Conservation (phyloP, 2,329 filamentous ascomycete species). For the Triangularia setosa region DNA sequence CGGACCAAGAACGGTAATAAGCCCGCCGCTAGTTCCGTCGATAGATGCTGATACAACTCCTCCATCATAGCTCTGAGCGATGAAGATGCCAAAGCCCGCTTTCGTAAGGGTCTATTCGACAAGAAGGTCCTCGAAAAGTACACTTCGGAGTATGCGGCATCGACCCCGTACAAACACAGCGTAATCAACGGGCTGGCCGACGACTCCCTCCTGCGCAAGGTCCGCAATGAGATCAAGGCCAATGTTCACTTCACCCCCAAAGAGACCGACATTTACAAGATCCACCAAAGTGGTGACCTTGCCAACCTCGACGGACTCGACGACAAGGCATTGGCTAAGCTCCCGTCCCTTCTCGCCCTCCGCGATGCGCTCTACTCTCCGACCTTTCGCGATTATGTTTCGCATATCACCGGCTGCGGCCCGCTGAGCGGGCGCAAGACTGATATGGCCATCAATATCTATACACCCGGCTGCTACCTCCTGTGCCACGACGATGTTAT, state of each 20-base stretch:
- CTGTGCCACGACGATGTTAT: slow-evolving; percentile 99
- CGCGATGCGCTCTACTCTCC: slow-evolving; percentile 92
- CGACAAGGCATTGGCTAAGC: slow-evolving; percentile 74
- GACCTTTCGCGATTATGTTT: slow-evolving; percentile 83
- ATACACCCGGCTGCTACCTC: slow-evolving; percentile 92
- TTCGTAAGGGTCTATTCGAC: slow-evolving; percentile 64
- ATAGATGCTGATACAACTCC: slow-evolving; percentile 13
- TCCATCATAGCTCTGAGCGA: slow-evolving; percentile 40
- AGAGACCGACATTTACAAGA: slow-evolving; percentile 99
- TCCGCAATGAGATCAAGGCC: slow-evolving; percentile 82
- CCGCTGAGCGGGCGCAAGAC: slow-evolving; percentile 89
- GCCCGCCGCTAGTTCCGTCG: background rate
- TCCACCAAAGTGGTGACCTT: slow-evolving; percentile 95
- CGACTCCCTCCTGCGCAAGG: slow-evolving; percentile 74
- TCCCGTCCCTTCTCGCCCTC: slow-evolving; percentile 87
- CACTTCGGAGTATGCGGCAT: slow-evolving; percentile 58
- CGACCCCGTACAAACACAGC: slow-evolving; percentile 80
- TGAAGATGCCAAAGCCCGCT: slow-evolving; percentile 53
- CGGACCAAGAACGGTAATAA: slow-evolving; percentile 46
- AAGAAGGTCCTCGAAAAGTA: slow-evolving; percentile 54
- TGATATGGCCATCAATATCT: slow-evolving; percentile 99
- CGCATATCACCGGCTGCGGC: slow-evolving; percentile 79
- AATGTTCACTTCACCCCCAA: slow-evolving; percentile 96
- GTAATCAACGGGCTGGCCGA: slow-evolving; percentile 82
- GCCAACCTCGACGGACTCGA: slow-evolving; percentile 95